Base-by-base conservation (phyloP, 768 basidiomycete genomes). In the Hemileccinum rubropunctum region DNA sequence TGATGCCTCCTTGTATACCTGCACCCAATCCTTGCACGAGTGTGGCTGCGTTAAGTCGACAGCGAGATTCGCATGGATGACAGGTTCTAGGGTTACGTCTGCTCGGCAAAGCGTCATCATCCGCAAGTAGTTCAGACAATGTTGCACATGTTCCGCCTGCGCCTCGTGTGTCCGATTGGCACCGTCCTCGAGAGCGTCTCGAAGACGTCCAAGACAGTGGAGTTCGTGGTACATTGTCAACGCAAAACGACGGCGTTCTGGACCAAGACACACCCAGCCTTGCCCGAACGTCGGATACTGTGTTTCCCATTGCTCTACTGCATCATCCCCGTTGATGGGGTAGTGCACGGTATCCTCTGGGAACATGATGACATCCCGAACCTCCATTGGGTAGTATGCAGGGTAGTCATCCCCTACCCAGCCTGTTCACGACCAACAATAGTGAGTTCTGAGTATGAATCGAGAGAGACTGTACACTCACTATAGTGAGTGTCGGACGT, bases 81-180 rank as follows among this genome's bases (percentile, higher is more conserved):
- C 76, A 0, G 71, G 71, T 41, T 80, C 79, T 30, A 81, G 63
- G 1, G 77, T 78, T 23, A 73, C 61, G 56, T 80, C 78, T 11
- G 77, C 72, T 9, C 65, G 59, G 54, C 79, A 81, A 21, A 80
- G 64, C 0, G 68, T 62, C 62, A 67, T 70, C 56, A 76, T 69
- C 14, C 78, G 66, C 41, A 81, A 59, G 58, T 78, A 79, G 44
- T 77, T 76, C 46, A 76, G 61, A 57, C 78, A 80, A 54, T 79
- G 79, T 2, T 68, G 61, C n/a, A 64, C 55, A 21, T 67, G 69
- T 8, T 48, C 59, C 0, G 52, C 51, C 21, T 50, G 58, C 7
- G 45, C 51, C 18, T 63, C 58, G 21, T 54, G 46, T 7, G 55
- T 58, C 27, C 49, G 47, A 33, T 58, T 56, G 35, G 51, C 45